Evolutionary conservation across 1,284 basidiomycete genomes (phyloP), one percentile per base, ranked within the genome.

Genomic region (Phlebopus sp.): DNA sequence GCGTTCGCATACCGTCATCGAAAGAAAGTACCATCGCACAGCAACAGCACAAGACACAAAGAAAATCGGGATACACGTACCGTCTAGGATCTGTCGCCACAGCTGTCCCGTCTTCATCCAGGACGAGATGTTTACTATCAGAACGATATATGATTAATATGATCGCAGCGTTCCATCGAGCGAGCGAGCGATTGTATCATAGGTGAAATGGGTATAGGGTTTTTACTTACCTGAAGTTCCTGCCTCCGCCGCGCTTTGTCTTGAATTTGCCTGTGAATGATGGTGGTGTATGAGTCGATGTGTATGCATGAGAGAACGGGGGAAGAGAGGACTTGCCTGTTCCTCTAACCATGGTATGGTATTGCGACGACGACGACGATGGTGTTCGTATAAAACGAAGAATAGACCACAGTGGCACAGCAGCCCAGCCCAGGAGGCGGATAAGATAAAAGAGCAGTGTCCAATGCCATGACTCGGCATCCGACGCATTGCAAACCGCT

Each of bases 201-300:
- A n/a, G n/a, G n/a, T n/a, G n/a, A n/a, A n/a, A n/a, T 23, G 21
- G 21, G 6, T 23, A 4, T 23, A 23, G 21, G 21, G 21, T 23
- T 23, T 23, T 23, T 23, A 4, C 21, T 50, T 62, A 86, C 77
- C 86, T 89, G 66, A 91, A 91, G 59, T 71, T 79, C 55, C 92
- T 81, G 46, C 92, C 92, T 38, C 92, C 92, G 52, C 92, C 92
- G 44, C 92, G 88, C 61, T 86, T 86, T 52, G 82, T 76, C 77
- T 93, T 92, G 74, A 82, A 91, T 70, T 89, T 92, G 52, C 86
- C 84, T 84, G 56, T 11, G 9, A 10, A 0, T 4, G 35, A 34
- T 15, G 35, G 17, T 2, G 2, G 25, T 19, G 7, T 5, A 11
- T 13, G 29, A 14, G n/a, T 29, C 4, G n/a, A 10, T n/a, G n/a